Base-by-base conservation (phyloP, 768 basidiomycete species). In the Suillus paluster region DNA sequence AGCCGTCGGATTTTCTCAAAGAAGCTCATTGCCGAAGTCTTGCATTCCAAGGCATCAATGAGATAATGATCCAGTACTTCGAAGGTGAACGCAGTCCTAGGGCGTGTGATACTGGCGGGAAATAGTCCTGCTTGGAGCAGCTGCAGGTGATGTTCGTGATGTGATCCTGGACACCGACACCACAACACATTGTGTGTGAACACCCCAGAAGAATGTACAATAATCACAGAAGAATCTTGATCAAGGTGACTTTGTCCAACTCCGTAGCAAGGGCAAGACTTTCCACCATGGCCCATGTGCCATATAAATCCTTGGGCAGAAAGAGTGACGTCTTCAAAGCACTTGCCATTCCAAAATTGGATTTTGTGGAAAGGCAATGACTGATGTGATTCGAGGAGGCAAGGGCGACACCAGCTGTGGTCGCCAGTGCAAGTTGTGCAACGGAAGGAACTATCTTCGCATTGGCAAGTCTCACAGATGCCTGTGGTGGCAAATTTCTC, bases 261-360 rank as follows among this genome's bases (percentile, higher is more conserved):
- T 25, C 45, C 23, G 14, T 46, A 14, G 1, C 0, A 14, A 30
- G 68, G 72, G 42, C 70, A 71, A 0, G 58, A 58, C 3, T 45
- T 4, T 1, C 71, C 70, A 7, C 62, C 42, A 39, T 75, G 73
- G 0, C 73, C 71, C 0, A 68, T 30, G 42, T 66, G 64, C 4
- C 69, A 44, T 5, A 64, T 61, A 0, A 67, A 21, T 0, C 72
- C 71, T 4, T 64, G 57, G 5, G 68, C 52, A 63, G 68, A 66
- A 0, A 74, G 62, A 11, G 59, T 62, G 4, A 46, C 63, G 2
- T 44, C 34, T 0, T 58, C 30, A 23, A 65, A 72, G 45, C 41
- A 67, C 1, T 27, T 36, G 0, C 63, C 65, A 41, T 65, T 68
- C 71, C 71, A 71, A 5, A 45, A 15, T 44, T 69, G 41, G 3